phyloP scores from a whole-genome alignment of 2,329 filamentous ascomycete species.

The Trichoderma arundinaceum region DNA sequence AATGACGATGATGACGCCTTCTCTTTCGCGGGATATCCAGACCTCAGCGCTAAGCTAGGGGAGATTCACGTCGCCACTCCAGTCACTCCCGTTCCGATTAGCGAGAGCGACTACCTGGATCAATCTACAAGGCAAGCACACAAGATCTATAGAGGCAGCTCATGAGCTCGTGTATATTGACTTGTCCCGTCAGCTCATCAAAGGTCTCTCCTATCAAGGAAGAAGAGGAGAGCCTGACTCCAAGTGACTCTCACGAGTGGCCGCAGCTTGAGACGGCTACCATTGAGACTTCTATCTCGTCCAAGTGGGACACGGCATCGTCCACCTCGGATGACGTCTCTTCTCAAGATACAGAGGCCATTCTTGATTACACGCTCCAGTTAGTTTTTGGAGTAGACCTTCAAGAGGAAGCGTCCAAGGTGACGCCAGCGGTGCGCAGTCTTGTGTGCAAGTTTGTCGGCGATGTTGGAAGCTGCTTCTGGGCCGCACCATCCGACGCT shows the following conservation, averaged over 20 bases:
- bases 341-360: slow-evolving; percentile 43
- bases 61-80: slow-evolving; percentile 30
- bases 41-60: slow-evolving; percentile 33
- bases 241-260: slow-evolving; percentile 32
- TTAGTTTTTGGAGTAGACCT: slow-evolving; percentile 48
- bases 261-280: slow-evolving; percentile 27
- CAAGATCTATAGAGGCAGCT: slow-evolving; percentile 14
- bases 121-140: slow-evolving; percentile 29
- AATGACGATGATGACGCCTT: slow-evolving; percentile 45
- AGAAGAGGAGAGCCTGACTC: slow-evolving; percentile 32
- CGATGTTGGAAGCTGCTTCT: slow-evolving; percentile 44
- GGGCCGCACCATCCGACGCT: slow-evolving; percentile 41
- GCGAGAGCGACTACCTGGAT: slow-evolving; percentile 21
- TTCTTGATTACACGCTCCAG: slow-evolving; percentile 47
- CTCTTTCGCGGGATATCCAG: slow-evolving; percentile 39
- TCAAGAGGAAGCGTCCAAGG: slow-evolving; percentile 44
- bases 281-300: slow-evolving; percentile 4
- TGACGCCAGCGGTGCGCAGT: slow-evolving; percentile 39
- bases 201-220: slow-evolving; percentile 29
- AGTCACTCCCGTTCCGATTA: slow-evolving; percentile 20
- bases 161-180: slow-evolving; percentile 18
- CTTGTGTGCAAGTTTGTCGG: slow-evolving; percentile 45
- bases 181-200: slow-evolving; percentile 29
- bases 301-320: slow-evolving; percentile 36
- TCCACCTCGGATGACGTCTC: slow-evolving; percentile 42